Base-by-base conservation (phyloP, 177 flowering plant species). In the Tripterygium wilfordii region DNA sequence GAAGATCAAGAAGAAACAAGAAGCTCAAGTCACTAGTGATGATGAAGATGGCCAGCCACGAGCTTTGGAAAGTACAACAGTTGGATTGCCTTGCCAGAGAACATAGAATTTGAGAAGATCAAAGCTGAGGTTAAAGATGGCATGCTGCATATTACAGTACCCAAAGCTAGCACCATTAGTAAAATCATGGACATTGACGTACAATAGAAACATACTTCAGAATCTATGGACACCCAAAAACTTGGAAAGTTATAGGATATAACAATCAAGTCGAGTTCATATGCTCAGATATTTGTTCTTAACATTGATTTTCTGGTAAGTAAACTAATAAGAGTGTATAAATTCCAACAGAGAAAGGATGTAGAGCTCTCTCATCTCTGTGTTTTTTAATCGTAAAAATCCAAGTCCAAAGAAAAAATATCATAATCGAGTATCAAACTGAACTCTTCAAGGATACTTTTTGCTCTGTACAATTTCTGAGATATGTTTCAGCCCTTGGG, bases 91-190 rank as follows among this genome's bases (percentile, higher is more conserved):
- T 51, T 83, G 75, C 91, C 90, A 8, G 90, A 80, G 40, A 78
- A 78, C 55, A 52, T 78, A 0, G 66, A 76, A 53, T 56, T 70
- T 57, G 85, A 78, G 70, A 78, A 83, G 47, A 78, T 83, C 3
- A 77, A 65, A 47, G 83, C 87, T 0, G 82, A 80, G 63, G 87
- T 80, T 18, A 78, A 60, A 45, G 87, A 83, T 64, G 91, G 87
- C 3, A 85, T 83, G 0, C 45, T 83, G 66, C 80, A 80, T 35
- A 61, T 83, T 19, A 67, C 64, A 9, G 62, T 83, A 28, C 91
- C 91, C 2, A 83, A 80, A 52, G 75, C 79, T 12, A 58, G 14
- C 25, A 10, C 18, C 33, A 15, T 49, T 5, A 22, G 48, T 58
- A 75, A 71, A 51, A 38, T 76, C 8, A 50, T 77, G 35, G 85